phyloP scores from a whole-genome alignment of 2,329 filamentous ascomycete genomes.

The Claviceps spartinae region DNA sequence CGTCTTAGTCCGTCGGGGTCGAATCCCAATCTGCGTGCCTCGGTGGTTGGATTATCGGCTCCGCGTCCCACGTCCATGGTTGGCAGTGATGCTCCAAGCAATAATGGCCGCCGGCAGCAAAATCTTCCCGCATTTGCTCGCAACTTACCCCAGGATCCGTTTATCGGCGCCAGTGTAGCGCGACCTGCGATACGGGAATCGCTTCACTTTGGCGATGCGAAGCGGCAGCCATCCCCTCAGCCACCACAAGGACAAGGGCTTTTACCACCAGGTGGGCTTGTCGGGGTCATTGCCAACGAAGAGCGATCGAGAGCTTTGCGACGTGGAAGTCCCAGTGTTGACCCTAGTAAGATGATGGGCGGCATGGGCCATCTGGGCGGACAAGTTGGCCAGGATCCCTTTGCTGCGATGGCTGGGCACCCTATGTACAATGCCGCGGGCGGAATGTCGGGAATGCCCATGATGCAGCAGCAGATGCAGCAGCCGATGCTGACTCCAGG shows the following conservation, averaged over 20 bases:
- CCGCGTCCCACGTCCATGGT: slow-evolving; percentile 42
- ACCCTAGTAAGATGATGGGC: slow-evolving; percentile 26
- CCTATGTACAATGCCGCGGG: slow-evolving; percentile 25
- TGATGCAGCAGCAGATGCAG: slow-evolving; percentile 21
- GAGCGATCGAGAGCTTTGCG: slow-evolving; percentile 67
- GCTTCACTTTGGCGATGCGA: slow-evolving; percentile 49
- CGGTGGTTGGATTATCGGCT: slow-evolving; percentile 29
- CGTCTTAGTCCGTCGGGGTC: slow-evolving; percentile 51
- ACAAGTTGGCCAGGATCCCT: slow-evolving; percentile 32
- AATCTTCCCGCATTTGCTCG: slow-evolving; percentile 71
- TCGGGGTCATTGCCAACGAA: slow-evolving; percentile 78
- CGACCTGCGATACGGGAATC: slow-evolving; percentile 62
- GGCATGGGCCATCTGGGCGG: slow-evolving; percentile 23
- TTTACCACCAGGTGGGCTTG: slow-evolving; percentile 60
- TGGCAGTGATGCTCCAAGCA: slow-evolving; percentile 14
- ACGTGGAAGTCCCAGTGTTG: slow-evolving; percentile 61
- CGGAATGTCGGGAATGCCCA: slow-evolving; percentile 11
- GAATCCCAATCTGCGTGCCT: slow-evolving; percentile 56
- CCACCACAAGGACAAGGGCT: slow-evolving; percentile 21
- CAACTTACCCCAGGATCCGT: slow-evolving; percentile 72
- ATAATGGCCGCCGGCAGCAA: slow-evolving; percentile 17
- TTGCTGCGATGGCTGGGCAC: slow-evolving; percentile 32
- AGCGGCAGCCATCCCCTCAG: slow-evolving; percentile 22
- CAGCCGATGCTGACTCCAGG: slow-evolving; percentile 39
- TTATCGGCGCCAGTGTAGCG: slow-evolving; percentile 65